A percentile compares a stretch with the other conserved stretches of the same genome.
Evolutionary conservation across 2,329 filamentous ascomycete genomes (phyloP).

Genomic region (Chaetomium strumarium): DNA sequence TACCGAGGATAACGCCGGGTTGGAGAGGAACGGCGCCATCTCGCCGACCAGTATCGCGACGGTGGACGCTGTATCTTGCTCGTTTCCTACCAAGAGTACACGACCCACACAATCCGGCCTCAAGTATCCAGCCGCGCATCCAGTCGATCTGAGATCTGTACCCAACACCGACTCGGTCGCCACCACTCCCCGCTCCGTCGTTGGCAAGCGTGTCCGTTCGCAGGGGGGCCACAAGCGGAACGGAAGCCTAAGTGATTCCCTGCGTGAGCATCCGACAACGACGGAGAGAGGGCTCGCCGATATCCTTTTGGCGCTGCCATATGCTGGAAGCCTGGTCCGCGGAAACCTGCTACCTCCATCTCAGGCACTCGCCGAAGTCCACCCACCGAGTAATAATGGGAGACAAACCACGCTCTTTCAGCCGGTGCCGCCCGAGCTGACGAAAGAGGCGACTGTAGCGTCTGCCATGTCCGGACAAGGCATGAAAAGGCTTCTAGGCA

Average conservation of each 20-base stretch:
- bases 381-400: conserved; percentile 46
- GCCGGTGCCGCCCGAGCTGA: conserved; percentile 31
- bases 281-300: conserved; percentile 47
- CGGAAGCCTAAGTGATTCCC: conserved; percentile 79
- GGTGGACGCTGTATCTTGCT: conserved; percentile 57
- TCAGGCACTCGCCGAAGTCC: conserved; percentile 70
- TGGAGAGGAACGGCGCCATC: conserved; percentile 32
- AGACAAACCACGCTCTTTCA: conserved; percentile 51
- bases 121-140: conserved; percentile 48
- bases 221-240: conserved; percentile 67
- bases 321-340: conserved; percentile 78
- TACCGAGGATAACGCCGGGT: conserved; percentile 21
- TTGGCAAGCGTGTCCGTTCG: conserved; percentile 54
- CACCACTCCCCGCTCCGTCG: conserved; percentile 51
- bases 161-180: conserved; percentile 47
- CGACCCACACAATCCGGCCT: conserved; percentile 36
- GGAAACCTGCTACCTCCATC: conserved; percentile 79
- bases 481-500: conserved; percentile 81
- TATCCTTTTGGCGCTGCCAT: conserved; percentile 56
- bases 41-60: conserved; percentile 56
- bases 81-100: conserved; percentile 50
- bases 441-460: conserved; percentile 40
- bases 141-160: conserved; percentile 46
- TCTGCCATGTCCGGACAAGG: conserved; percentile 64
- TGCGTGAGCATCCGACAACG: conserved; percentile 57